Evolutionary conservation across 257 asterid species (phyloP).

Genomic region (Pogostemon cablin): DNA sequence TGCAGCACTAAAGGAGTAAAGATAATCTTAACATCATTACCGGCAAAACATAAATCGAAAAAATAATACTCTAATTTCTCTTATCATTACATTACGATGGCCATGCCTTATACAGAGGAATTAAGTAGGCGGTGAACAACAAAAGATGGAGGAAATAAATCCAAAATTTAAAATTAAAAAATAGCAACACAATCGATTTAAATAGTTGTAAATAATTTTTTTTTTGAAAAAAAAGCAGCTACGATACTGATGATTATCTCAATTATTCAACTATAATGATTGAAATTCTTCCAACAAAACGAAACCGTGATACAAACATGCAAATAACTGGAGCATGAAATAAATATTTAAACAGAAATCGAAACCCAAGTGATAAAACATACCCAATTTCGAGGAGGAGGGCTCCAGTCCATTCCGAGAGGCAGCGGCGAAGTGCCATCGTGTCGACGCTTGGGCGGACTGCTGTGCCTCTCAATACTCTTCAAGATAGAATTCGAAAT

Average conservation of each 20-base stretch:
- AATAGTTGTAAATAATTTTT: neutral
- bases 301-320: slow-evolving; percentile 16
- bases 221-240: neutral
- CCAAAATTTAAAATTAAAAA: slow-evolving; percentile 3
- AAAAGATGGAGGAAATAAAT: neutral
- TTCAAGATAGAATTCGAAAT: slow-evolving; percentile 39
- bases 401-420: slow-evolving; percentile 90
- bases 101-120: neutral
- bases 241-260: slow-evolving; percentile 1
- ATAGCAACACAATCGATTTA: neutral
- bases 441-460: slow-evolving; percentile 62
- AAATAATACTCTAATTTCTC: neutral
- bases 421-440: slow-evolving; percentile 86
- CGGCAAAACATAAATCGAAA: too few species aligned
- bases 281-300: neutral
- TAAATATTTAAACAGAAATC: neutral
- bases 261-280: neutral
- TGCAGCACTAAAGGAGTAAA: neutral
- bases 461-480: slow-evolving; percentile 26
- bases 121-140: neutral
- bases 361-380: slow-evolving; percentile 1
- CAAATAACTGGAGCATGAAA: slow-evolving; percentile 12
- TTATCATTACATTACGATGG: neutral
- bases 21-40: too few species aligned
- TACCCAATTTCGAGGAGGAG: slow-evolving; percentile 74